Evolutionary conservation across 2,329 filamentous ascomycete genomes (phyloP), one percentile per base, ranked within the genome.

Genomic region (Nothophoma quercina): DNA sequence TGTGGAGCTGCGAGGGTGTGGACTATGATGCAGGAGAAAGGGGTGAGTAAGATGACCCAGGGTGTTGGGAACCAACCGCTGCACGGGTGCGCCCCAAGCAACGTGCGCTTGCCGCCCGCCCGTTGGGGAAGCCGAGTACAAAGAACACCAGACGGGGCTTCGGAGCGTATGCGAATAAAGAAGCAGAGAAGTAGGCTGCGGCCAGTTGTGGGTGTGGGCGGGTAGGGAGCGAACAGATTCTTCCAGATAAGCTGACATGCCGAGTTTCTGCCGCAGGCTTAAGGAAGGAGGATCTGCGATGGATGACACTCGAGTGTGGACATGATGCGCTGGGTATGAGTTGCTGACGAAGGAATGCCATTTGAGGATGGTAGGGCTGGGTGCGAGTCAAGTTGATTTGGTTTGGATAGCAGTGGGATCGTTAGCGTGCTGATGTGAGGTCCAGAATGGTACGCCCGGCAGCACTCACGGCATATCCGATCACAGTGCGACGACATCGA

Each of bases 21-120:
- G 3, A 40, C 13, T 38, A 21, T 22, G n/a, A 44, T 51, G 48
- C 48, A 51, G 48, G 48, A 35, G 48, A 16, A 44, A 30, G 40
- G 48, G 41, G 18, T 44, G 18, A 10, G 22, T 51, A 8, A 19
- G 23, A 25, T 36, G 40, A 42, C 28, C 48, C 34, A 39, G 19
- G 19, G 8, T 15, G 35, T 9, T 22, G 47, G 47, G 47, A 49
- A 23, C 29, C 35, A 34, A 48, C 29, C 29, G 7, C 3, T 36
- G 38, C 32, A 42, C 25, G 30, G 26, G 9, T 22, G 9, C 9
- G 15, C 21, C 13, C 10, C 15, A 35, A 35, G 16, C 7, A 22
- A 28, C 22, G 36, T 48, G 36, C 30, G 33, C 36, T 35, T 40
- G 18, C 41, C 35, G 41, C 35, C 22, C n/a, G 22, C 40, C 18